These are phyloP conservation scores for Trichoderma erinaceum DNA, from an alignment of 495 filamentous ascomycete genomes.

Conservation along the genomic window DNA sequence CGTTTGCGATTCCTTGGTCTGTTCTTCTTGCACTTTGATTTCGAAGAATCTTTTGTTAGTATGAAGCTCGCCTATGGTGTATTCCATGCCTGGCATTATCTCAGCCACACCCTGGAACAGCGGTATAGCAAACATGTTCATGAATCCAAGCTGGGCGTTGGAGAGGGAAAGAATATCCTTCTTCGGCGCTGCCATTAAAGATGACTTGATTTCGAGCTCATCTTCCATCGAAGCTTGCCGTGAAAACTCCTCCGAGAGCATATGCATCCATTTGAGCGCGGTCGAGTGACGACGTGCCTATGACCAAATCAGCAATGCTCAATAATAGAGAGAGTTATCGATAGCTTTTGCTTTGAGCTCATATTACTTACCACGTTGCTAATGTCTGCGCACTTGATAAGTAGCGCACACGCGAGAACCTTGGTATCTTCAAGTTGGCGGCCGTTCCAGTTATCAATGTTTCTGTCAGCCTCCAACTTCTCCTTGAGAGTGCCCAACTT, in stretches of 20 bases:
- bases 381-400: constrained; percentile 98
- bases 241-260: constrained; percentile 88
- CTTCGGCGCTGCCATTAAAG: constrained; percentile 78
- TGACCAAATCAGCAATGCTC: constrained; percentile 11
- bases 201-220: constrained; percentile 78
- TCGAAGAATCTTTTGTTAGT: constrained; percentile 71
- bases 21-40: constrained; percentile 48
- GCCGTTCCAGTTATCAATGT: constrained; percentile 63
- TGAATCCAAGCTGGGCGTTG: constrained; percentile 86
- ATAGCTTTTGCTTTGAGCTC: no score
- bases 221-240: constrained; percentile 88
- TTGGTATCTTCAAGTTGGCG: constrained; percentile 64
- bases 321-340: background rate
- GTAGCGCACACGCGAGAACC: constrained; percentile 71
- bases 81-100: constrained; percentile 74
- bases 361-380: constrained; percentile 80
- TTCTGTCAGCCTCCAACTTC: constrained; percentile 58
- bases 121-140: constrained; percentile 89
- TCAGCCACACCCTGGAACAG: constrained; percentile 82
- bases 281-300: constrained; percentile 77
- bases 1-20: constrained; percentile 26
- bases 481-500: constrained; percentile 69
- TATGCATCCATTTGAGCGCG: constrained; percentile 80
- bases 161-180: constrained; percentile 78
- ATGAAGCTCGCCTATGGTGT: constrained; percentile 73